Percentiles rank a stretch among this genome's conserved stretches.
These are phyloP conservation scores for Friedmanniomyces endolithicus DNA, from an alignment of 495 filamentous ascomycete genomes.

Conservation along the genomic window DNA sequence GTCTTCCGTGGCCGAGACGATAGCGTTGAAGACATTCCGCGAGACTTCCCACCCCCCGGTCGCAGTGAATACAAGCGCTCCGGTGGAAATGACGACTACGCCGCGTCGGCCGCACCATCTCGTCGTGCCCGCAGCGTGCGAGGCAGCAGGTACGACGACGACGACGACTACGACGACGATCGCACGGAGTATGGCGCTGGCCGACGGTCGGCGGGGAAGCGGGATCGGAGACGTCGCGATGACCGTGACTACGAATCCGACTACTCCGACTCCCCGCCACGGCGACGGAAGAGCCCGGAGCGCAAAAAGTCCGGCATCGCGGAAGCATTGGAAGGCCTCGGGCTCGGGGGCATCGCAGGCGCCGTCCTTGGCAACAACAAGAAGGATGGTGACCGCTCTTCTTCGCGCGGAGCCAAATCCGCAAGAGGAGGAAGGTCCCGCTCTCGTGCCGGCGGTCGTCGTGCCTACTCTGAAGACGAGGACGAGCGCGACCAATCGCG, in stretches of 20 bases:
- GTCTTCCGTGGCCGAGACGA: constrained; percentile 33
- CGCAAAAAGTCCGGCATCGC: constrained; percentile 32
- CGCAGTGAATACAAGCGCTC: constrained; percentile 6
- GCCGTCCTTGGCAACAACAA: constrained; percentile 26
- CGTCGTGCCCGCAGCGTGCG: constrained; percentile 26
- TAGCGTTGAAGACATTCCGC: constrained; percentile 33
- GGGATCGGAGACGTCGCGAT: constrained; percentile 18
- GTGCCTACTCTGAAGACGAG: constrained; percentile 8
- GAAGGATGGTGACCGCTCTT: constrained; percentile 12
- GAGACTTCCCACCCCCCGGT: constrained; percentile 33
- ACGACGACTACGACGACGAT: constrained; percentile 23
- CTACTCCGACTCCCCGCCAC: constrained; percentile 25
- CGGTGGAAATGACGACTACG: constrained; percentile 24
- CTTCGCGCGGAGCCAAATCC: constrained; percentile 6
- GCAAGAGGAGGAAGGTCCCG: constrained; percentile 34
- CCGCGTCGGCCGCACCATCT: constrained; percentile 14
- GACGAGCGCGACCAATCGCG: constrained; percentile 34
- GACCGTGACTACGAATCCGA: constrained; percentile 24
- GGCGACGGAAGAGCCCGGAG: constrained; percentile 16
- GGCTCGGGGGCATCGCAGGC: constrained; percentile 31
- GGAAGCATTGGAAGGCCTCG: constrained; percentile 28
- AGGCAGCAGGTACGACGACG: constrained; percentile 25
- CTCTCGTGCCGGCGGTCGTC: constrained; percentile 23
- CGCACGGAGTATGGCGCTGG: constrained; percentile 21
- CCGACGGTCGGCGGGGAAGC: constrained; percentile 1